Evolutionary conservation across 768 basidiomycete species (phyloP).

Genomic region (Podaxis sp.): DNA sequence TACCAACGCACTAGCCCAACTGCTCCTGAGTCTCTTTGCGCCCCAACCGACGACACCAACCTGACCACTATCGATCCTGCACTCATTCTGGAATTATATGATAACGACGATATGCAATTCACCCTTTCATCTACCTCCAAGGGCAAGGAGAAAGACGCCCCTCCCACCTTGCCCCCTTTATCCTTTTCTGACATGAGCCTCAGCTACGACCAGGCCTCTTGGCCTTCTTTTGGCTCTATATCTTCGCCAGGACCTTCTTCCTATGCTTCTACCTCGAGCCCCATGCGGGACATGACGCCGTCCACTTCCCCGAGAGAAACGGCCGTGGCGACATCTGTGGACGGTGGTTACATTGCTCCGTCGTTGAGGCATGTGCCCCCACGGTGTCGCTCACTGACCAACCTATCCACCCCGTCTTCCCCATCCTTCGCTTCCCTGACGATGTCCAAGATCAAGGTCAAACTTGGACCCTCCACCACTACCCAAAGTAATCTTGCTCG

Average conservation of each 20-base stretch:
- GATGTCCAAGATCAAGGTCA: conserved; percentile 42
- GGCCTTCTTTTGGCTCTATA: conserved; percentile 32
- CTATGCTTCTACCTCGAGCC: conserved; percentile 15
- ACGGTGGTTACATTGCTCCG: not conserved
- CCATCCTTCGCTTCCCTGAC: conserved; percentile 40
- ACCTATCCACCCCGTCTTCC: conserved; percentile 40
- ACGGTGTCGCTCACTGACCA: conserved; percentile 55
- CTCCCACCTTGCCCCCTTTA: conserved; percentile 64
- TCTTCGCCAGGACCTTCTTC: conserved; percentile 34
- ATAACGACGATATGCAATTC: conserved; percentile 14
- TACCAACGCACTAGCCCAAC: conserved; percentile 4
- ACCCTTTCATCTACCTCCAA: conserved; percentile 24
- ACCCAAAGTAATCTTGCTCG: conserved; percentile 49
- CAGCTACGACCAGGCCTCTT: conserved; percentile 34
- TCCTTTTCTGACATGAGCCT: conserved; percentile 54
- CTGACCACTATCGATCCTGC: conserved; percentile 18
- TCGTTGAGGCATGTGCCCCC: conserved; percentile 30
- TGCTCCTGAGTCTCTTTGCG: conserved; percentile 19
- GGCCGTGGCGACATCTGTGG: conserved; percentile 7
- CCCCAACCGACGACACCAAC: conserved; percentile 17
- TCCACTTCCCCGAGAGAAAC: conserved; percentile 13
- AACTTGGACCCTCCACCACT: conserved; percentile 35
- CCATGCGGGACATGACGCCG: conserved; percentile 17
- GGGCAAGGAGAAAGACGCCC: conserved; percentile 59
- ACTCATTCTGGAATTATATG: conserved; percentile 1